Evolutionary conservation across 202 grass and related monocot species (phyloP), one percentile per base, ranked within the genome.

Genomic region (Setaria italica): DNA sequence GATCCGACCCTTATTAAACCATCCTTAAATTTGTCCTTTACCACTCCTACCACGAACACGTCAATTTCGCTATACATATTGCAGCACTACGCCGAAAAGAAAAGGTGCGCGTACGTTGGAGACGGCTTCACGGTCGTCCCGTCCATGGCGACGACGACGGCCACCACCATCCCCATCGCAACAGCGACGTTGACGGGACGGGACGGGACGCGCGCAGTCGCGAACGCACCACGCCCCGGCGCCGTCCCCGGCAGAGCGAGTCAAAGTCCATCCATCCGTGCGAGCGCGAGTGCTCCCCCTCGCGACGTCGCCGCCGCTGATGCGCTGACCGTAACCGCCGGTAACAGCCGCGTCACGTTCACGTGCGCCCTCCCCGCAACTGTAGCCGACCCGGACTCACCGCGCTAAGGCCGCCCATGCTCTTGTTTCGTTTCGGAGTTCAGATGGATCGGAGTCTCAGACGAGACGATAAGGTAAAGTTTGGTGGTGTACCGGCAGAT

Each of bases 361-460:
- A 79, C 59, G 63, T 78, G 76, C 76, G 20, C 43, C 25, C 25
- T 25, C 25, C 25, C 21, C 57, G 58, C 41, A 32, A 46, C 75
- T 62, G 75, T 62, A 62, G 76, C 16, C 19, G 9, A 19, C 37
- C 37, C 7, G 19, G 20, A 9, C 75, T 21, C 74, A 46, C 74
- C 74, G 15, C 2, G n/a, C 54, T 78, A 57, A 78, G 12, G 21
- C 43, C 6, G 11, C 25, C 21, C 43, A 30, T 58, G 51, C 35
- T 37, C n/a, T 14, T 37, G 35, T 37, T 37, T 37, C 35, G 54
- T 19, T 60, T 62, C n/a, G 2, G n/a, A 29, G n/a, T 25, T 60
- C 9, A 29, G 21, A 60, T 25, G 25, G 25, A 25, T 25, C 25
- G 25, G 25, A 25, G 25, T 25, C 25, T 25, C 25, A 25, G 25